Evolutionary conservation across 192 early-diverging fungal species (phyloP), one percentile per base, ranked within the genome.

Genomic region (Backusella tarrabulga): DNA sequence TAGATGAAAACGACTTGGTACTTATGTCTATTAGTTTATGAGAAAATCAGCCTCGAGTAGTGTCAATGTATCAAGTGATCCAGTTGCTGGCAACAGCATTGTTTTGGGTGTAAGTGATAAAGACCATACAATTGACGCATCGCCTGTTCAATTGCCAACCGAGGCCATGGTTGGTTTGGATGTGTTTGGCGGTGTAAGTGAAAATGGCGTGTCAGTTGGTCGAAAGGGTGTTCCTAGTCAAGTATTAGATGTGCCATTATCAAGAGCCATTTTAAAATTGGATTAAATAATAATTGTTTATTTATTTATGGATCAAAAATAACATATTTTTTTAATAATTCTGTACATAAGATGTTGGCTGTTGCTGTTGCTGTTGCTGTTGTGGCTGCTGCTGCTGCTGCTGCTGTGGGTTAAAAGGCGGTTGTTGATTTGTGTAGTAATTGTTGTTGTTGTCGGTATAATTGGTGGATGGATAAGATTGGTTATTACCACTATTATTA

Each of bases 131-230:
- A 76, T 76, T 46, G 77, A 79, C 32, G 36, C 63, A 23, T 44
- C 44, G 6, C 54, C 68, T 26, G 35, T 75, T 17, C 29, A 52
- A n/a, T 67, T 34, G 66, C 32, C 66, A 34, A 15, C 17, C 32
- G 15, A 56, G n/a, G n/a, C 42, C 5, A 29, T 54, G 5, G 67
- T 34, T 32, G 12, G 26, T 21, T 17, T 36, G 6, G 41, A 68
- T 44, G 42, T 82, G 12, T 88, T 88, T 81, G 88, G 88, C 19
- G 88, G 81, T 9, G 81, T 79, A 4, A 88, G 88, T 73, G 88
- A 90, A 67, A 88, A 88, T 69, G 88, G 87, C 8, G 77, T 87
- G 41, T 77, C 87, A 79, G 73, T 90, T 34, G 88, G 88, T 40
- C 29, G 36, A 23, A 36, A 73, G 52, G 23, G 56, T 69, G 29